These are phyloP conservation scores for Eremochloa ophiuroides DNA, from an alignment of 176 grass and related monocot species.

Conservation along the genomic window DNA sequence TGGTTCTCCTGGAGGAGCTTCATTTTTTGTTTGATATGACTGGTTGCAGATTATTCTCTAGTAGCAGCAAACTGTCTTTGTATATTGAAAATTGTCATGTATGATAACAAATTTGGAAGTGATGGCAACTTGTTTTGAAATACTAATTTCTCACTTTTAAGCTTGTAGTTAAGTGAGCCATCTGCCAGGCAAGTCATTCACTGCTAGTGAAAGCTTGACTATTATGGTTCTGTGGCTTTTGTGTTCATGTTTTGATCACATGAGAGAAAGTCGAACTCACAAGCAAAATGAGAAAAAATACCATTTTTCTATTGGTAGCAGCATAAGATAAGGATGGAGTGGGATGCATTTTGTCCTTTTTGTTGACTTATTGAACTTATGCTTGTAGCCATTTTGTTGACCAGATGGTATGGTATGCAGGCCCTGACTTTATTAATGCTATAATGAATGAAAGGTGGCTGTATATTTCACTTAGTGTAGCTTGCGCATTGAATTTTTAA, in stretches of 20 bases:
- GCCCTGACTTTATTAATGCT: background rate
- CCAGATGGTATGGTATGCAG: background rate
- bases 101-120: background rate
- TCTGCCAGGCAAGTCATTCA: background rate
- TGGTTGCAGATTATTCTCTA: background rate
- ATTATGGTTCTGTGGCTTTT: background rate
- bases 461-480: background rate
- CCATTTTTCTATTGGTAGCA: too few relatives aligned
- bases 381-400: background rate
- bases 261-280: too few relatives aligned
- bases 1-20: background rate
- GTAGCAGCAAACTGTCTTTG: background rate
- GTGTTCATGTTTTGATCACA: background rate
- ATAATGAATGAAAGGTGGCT: background rate
- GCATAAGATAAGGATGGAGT: conserved; percentile 10
- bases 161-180: background rate
- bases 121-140: background rate
- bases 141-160: background rate
- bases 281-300: too few relatives aligned
- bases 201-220: background rate
- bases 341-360: background rate
- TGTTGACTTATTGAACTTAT: background rate
- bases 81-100: background rate
- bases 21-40: background rate
- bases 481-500: background rate